Percentiles rank a stretch among this genome's conserved stretches.
These are phyloP conservation scores for Amylocystis lapponica DNA, from an alignment of 768 basidiomycete species.

Conservation along the genomic window DNA sequence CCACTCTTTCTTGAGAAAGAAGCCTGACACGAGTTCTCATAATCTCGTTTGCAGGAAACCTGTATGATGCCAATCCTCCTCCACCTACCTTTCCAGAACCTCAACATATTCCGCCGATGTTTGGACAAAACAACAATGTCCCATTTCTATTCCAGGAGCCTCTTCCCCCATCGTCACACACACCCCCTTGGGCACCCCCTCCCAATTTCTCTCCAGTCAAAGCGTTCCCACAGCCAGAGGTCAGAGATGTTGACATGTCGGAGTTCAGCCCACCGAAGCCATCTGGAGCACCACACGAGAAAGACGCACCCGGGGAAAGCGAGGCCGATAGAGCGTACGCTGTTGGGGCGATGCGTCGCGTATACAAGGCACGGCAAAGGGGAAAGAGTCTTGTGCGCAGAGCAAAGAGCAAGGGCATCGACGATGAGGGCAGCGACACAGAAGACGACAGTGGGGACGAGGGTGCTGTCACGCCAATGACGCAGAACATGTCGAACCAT, in stretches of 20 bases:
- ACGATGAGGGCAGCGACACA: constrained; percentile 25
- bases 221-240: constrained; percentile 52
- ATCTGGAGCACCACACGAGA: constrained; percentile 11
- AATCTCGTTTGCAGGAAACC: constrained; percentile 34
- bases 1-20: too few relatives aligned
- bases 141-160: constrained; percentile 69
- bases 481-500: constrained; percentile 64
- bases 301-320: constrained; percentile 1
- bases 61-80: constrained; percentile 37
- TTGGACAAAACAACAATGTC: constrained; percentile 60
- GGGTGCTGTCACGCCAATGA: constrained; percentile 29
- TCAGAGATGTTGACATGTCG: constrained; percentile 70
- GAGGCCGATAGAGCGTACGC: constrained; percentile 27
- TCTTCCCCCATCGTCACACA: constrained; percentile 34
- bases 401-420: constrained; percentile 4
- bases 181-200: constrained; percentile 64
- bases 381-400: constrained; percentile 24
- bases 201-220: constrained; percentile 50
- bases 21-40: too few relatives aligned
- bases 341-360: constrained; percentile 57
- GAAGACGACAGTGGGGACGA: constrained; percentile 34
- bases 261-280: constrained; percentile 58
- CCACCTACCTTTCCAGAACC: constrained; percentile 29
- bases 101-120: constrained; percentile 39
- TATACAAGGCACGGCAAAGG: constrained; percentile 57